Percentiles rank a stretch among this genome's conserved stretches.
Evolutionary conservation across 208 protist genomes (phyloP).

Genomic region (Crithidia bombi): DNA sequence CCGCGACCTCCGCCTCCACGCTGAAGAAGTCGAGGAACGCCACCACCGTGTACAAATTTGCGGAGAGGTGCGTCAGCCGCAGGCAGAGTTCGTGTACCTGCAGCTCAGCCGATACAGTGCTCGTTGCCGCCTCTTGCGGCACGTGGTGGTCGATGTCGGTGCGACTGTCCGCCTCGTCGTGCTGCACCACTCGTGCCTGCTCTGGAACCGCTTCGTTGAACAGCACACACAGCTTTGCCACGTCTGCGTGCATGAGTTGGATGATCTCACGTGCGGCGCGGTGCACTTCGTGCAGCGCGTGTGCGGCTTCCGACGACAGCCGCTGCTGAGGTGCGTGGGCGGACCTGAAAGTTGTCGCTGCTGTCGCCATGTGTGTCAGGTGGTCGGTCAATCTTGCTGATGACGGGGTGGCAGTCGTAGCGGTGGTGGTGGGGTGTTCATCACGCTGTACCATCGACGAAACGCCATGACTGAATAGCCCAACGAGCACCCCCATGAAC

Average conservation of each 20-base stretch:
- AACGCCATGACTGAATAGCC: constrained; percentile 46
- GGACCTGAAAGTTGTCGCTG: no score
- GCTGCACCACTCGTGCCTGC: neutral
- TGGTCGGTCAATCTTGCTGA: neutral
- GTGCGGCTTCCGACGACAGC: constrained; percentile 16
- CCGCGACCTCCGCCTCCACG: constrained; percentile 5
- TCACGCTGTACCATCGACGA: constrained; percentile 10
- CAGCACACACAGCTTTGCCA: constrained; percentile 11
- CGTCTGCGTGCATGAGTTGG: neutral
- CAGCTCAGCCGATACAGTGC: neutral
- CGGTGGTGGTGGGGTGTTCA: neutral
- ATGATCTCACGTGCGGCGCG: constrained; percentile 20
- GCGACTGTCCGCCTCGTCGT: neutral
- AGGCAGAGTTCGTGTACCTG: constrained; percentile 7
- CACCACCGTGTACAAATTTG: constrained; percentile 35
- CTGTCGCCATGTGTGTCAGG: neutral
- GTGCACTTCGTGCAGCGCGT: constrained; percentile 30
- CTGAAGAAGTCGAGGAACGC: constrained; percentile 38
- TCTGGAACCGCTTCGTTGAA: neutral
- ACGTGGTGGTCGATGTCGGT: neutral
- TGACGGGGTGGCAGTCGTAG: neutral
- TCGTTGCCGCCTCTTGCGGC: neutral
- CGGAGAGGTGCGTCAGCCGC: constrained; percentile 16
- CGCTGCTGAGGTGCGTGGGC: neutral
- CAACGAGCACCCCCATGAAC: constrained; percentile 38